Evolutionary conservation across 129 eudicot species (phyloP).

Genomic region (Chrysanthemum makinoi): DNA sequence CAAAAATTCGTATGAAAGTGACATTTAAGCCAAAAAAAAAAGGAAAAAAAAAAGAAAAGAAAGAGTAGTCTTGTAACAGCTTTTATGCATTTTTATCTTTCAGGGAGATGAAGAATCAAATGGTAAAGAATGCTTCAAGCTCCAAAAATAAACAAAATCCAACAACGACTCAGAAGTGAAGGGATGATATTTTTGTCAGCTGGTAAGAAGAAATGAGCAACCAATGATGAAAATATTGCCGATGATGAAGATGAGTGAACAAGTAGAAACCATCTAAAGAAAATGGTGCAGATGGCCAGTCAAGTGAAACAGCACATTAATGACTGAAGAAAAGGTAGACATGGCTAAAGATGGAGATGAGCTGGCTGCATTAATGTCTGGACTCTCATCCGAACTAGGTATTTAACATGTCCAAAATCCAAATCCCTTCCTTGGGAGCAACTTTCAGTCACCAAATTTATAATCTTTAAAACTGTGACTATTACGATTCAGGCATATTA

Average conservation of each 20-base stretch:
- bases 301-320: constrained; percentile 80
- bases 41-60: no score
- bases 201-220: constrained; percentile 45
- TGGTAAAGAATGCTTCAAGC: not conserved
- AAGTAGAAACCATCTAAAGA: constrained; percentile 50
- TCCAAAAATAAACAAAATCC: not conserved
- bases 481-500: not conserved
- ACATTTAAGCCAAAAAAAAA: not conserved
- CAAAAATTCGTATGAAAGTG: not conserved
- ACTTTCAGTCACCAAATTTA: not conserved
- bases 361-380: constrained; percentile 92
- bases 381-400: constrained; percentile 92
- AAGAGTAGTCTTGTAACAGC: no score
- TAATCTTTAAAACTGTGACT: not conserved
- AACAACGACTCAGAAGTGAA: constrained; percentile 26
- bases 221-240: constrained; percentile 46
- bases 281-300: constrained; percentile 60
- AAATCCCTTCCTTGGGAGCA: constrained; percentile 1
- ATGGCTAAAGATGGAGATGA: constrained; percentile 67
- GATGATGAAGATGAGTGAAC: constrained; percentile 98
- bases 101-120: not conserved
- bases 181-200: no score
- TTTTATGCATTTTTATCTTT: not conserved
- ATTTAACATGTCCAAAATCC: constrained; percentile 8
- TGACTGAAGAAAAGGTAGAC: constrained; percentile 59